Evolutionary conservation across 805 yeast species (phyloP).

Genomic region (Ogataea degrootiae): DNA sequence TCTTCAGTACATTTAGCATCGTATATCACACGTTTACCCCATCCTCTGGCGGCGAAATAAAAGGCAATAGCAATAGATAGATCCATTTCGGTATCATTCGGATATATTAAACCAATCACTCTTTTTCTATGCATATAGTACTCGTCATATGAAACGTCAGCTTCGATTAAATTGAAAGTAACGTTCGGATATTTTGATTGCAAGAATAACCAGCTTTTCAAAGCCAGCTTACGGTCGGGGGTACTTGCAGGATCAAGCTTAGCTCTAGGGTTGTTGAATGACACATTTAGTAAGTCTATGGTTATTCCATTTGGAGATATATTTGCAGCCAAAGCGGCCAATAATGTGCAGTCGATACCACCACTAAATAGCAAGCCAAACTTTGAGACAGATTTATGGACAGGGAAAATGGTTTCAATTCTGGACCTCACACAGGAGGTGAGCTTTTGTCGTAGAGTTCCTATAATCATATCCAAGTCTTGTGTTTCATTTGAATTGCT

Average conservation of each 20-base stretch:
- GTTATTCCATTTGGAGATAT: constrained; percentile 25
- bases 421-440: constrained; percentile 41
- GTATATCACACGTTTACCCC: constrained; percentile 30
- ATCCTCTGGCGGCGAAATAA: constrained; percentile 76
- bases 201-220: constrained; percentile 54
- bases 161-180: constrained; percentile 53
- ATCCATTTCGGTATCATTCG: constrained; percentile 91
- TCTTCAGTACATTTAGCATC: constrained; percentile 6
- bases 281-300: constrained; percentile 85
- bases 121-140: constrained; percentile 46
- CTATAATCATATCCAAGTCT: constrained; percentile 1
- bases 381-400: constrained; percentile 33
- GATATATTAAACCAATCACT: constrained; percentile 70
- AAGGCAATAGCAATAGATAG: constrained; percentile 92
- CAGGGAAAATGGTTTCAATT: constrained; percentile 57
- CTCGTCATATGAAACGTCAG: constrained; percentile 67
- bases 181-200: constrained; percentile 37
- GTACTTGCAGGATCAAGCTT: constrained; percentile 54
- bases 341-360: constrained; percentile 86
- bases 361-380: constrained; percentile 83
- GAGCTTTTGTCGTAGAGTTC: constrained; percentile 27
- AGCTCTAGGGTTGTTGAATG: constrained; percentile 86
- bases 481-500: background rate
- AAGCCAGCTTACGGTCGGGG: constrained; percentile 80
- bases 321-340: constrained; percentile 52